These are phyloP conservation scores for Trichoderma polysporum DNA, from an alignment of 2,329 filamentous ascomycete genomes.

Conservation along the genomic window DNA sequence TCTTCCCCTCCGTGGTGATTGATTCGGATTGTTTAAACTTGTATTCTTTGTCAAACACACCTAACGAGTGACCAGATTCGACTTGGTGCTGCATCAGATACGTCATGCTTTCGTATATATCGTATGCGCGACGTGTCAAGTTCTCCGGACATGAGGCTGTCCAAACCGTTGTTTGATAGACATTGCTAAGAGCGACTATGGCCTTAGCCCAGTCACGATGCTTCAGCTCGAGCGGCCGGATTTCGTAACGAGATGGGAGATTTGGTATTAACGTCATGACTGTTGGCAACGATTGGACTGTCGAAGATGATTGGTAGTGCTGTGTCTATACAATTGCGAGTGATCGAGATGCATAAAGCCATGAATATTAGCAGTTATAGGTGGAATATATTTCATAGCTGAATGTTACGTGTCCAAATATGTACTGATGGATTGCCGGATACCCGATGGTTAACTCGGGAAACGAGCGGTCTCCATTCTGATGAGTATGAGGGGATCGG, in stretches of 20 bases:
- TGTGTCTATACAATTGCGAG: neutral
- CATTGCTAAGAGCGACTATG: constrained; percentile 29
- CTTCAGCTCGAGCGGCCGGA: constrained; percentile 29
- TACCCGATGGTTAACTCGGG: neutral
- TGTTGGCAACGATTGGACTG: too few species aligned
- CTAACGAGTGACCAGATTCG: constrained; percentile 25
- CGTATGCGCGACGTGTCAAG: constrained; percentile 23
- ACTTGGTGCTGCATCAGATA: constrained; percentile 27
- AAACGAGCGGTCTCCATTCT: too few species aligned
- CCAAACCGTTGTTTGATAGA: constrained; percentile 29
- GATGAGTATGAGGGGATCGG: too few species aligned
- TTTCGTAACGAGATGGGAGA: constrained; percentile 23
- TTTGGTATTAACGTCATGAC: neutral
- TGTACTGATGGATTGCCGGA: neutral
- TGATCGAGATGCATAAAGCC: neutral
- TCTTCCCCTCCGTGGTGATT: constrained; percentile 25
- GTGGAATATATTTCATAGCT: neutral
- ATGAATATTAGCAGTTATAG: neutral
- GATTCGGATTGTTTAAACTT: constrained; percentile 28
- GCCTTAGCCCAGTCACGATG: constrained; percentile 29
- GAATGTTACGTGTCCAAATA: too few species aligned
- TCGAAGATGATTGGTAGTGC: too few species aligned
- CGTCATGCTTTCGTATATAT: neutral
- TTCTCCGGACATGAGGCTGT: constrained; percentile 24
- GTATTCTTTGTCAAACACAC: constrained; percentile 30